Conservation (phyloP, 208 protist species). For the Herpetomonas tarakana region DNA sequence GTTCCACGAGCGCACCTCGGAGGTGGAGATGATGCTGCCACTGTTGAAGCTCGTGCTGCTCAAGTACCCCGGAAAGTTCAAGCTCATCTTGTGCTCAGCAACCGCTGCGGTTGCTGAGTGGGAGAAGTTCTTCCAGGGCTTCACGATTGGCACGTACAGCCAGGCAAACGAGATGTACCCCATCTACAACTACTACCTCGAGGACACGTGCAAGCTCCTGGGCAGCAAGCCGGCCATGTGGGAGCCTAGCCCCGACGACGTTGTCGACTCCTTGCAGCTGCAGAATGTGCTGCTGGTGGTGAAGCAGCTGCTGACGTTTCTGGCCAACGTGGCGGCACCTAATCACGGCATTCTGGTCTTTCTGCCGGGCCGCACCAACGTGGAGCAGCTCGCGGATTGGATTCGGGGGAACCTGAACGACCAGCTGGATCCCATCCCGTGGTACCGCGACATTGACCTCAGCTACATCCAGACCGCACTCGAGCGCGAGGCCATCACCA, state of each 20-base stretch:
- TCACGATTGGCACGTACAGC: slow-evolving; percentile 63
- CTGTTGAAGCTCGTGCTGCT: slow-evolving; percentile 81
- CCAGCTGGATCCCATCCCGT: slow-evolving; percentile 75
- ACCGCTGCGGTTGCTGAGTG: slow-evolving; percentile 85
- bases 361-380: slow-evolving; percentile 83
- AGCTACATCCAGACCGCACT: slow-evolving; percentile 89
- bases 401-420: slow-evolving; percentile 61
- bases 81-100: slow-evolving; percentile 89
- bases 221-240: slow-evolving; percentile 36
- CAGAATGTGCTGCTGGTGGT: slow-evolving; percentile 60
- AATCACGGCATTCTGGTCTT: slow-evolving; percentile 93
- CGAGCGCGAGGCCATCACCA: slow-evolving; percentile 66
- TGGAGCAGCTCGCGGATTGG: slow-evolving; percentile 50
- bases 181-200: slow-evolving; percentile 74
- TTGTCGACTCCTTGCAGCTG: slow-evolving; percentile 56
- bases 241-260: slow-evolving; percentile 18
- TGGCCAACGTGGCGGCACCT: slow-evolving; percentile 44
- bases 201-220: slow-evolving; percentile 65
- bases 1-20: slow-evolving; percentile 94
- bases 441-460: slow-evolving; percentile 83
- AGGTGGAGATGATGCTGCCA: slow-evolving; percentile 89
- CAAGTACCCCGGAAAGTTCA: slow-evolving; percentile 57
- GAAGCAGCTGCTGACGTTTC: slow-evolving; percentile 56
- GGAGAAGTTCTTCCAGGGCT: slow-evolving; percentile 67
- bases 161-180: slow-evolving; percentile 60